A percentile compares a stretch with the other conserved stretches of the same genome.
Conservation (phyloP, 768 basidiomycete species). For the Amyloporia xantha region DNA sequence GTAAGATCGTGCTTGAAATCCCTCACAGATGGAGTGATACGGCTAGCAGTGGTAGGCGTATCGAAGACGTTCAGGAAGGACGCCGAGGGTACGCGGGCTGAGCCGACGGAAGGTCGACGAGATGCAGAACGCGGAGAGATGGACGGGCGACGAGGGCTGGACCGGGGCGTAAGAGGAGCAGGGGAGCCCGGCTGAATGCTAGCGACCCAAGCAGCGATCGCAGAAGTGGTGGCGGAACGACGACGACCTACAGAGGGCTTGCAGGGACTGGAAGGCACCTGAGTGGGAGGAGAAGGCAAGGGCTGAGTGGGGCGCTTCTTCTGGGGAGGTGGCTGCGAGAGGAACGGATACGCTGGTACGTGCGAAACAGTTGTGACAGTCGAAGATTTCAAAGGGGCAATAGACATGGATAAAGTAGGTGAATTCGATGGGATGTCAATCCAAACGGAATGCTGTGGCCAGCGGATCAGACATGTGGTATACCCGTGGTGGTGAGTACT, state of each 20-base stretch:
- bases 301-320: slow-evolving; percentile 24
- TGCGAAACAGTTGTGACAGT: slow-evolving; percentile 1
- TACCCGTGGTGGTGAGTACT: background rate
- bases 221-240: slow-evolving; percentile 39
- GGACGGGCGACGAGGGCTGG: slow-evolving; percentile 27
- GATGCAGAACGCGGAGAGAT: slow-evolving; percentile 18
- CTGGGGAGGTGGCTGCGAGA: slow-evolving; percentile 25
- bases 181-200: slow-evolving; percentile 68
- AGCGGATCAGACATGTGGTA: background rate
- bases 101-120: slow-evolving; percentile 32
- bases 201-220: slow-evolving; percentile 57
- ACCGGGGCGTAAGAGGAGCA: slow-evolving; percentile 29
- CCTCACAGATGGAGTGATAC: slow-evolving; percentile 37
- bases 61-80: slow-evolving; percentile 41
- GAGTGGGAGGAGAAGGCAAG: slow-evolving; percentile 19
- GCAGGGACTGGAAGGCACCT: slow-evolving; percentile 9
- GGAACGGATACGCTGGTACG: slow-evolving; percentile 22
- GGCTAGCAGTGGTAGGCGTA: slow-evolving; percentile 31
- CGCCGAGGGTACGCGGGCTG: slow-evolving; percentile 33
- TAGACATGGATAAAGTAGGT: slow-evolving; percentile 17
- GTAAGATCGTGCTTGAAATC: slow-evolving; percentile 51
- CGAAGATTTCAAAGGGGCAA: slow-evolving; percentile 2
- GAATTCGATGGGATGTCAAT: background rate
- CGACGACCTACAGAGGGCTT: slow-evolving; percentile 14
- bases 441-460: too few relatives aligned